Base-by-base conservation (phyloP, 345 rosid genomes). In the Linum trigynum region DNA sequence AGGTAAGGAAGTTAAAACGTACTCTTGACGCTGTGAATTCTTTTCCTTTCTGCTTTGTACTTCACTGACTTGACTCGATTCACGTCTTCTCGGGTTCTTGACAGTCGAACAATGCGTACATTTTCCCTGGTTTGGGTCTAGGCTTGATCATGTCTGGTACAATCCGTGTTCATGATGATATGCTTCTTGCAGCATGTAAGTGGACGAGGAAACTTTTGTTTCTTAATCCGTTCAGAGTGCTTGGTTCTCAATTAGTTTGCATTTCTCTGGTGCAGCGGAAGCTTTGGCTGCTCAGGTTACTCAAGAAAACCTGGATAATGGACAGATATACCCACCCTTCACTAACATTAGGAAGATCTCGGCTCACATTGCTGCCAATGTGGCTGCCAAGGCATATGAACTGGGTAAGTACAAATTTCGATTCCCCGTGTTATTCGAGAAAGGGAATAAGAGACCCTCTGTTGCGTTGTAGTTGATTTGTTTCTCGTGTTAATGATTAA, bases 21-120 rank as follows among this genome's bases (percentile, higher is more conserved):
- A 23, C 32, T 23, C 32, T 23, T 23, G 32, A 23, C 32, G 32
- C 1, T 23, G 32, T 23, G 32, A 23, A 23, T 23, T 23, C 32
- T 23, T 23, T 23, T 23, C 32, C 32, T 23, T 23, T 23, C 32
- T 48, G 15, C 9, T 41, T 4, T 2, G 9, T 45, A 48, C 53
- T 48, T 48, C 51, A 0, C 7, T 9, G 51, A 45, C 51, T 23
- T 45, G 51, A 48, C 10, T 11, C 50, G 2, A 7, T 15, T 45
- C 51, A 9, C 9, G 11, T 48, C 53, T 3, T 48, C 9, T 48
- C 11, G 10, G 9, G 14, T 48, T 3, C 53, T 48, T 48, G 14
- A 7, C 89, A 89, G 98, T 89, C 96, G 55, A 92, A 92, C 78
- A 92, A 92, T 70, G 98, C 98, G 8, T 92, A 92, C 78, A 85